Conservation (phyloP, 352 stramenopile species). For the Globisporangium abappressorium region DNA sequence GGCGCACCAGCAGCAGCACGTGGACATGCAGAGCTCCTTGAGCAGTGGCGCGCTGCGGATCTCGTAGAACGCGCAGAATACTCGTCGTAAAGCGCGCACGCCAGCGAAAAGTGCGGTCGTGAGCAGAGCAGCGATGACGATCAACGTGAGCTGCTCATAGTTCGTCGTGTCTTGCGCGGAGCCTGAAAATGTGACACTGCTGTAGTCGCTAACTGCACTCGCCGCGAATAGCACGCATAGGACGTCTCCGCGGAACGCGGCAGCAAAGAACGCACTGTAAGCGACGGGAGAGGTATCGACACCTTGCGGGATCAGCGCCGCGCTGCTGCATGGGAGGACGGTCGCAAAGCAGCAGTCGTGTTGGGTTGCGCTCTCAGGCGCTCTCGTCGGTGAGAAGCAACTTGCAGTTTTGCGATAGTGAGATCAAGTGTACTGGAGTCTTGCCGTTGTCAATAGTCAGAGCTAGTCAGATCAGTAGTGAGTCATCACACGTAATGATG, state of each 20-base stretch:
- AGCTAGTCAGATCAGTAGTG: too few species aligned
- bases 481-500: too few species aligned
- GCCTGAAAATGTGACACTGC: background rate
- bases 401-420: too few species aligned
- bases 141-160: background rate
- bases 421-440: too few species aligned
- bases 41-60: background rate
- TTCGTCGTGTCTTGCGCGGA: background rate
- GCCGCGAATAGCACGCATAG: background rate
- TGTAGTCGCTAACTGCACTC: background rate
- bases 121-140: background rate
- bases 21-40: background rate
- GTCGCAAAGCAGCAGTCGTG: slow-evolving; percentile 2
- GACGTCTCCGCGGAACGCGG: background rate
- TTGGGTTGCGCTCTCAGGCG: too few species aligned
- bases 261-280: background rate
- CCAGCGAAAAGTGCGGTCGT: background rate
- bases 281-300: background rate
- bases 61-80: background rate
- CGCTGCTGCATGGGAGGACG: background rate
- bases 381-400: too few species aligned
- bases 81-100: background rate
- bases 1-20: background rate
- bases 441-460: too few species aligned
- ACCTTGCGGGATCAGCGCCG: background rate